Base-by-base conservation (phyloP, 495 filamentous ascomycete genomes). In the Penicillium pancosmium region DNA sequence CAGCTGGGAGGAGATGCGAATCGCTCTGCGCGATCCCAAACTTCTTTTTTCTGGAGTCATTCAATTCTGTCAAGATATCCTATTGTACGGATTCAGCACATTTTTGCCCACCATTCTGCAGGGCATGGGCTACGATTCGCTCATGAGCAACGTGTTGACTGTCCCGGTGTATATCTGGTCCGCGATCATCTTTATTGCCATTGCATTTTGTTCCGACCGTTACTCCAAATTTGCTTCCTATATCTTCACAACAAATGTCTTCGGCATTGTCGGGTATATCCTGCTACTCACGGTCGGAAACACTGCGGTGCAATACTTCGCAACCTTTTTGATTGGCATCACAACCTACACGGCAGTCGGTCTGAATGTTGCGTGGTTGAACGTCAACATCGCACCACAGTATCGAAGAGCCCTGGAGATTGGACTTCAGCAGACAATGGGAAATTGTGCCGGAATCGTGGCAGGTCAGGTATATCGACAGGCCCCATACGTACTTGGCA, bases 21-120 rank as follows among this genome's bases (percentile, higher is more conserved):
- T 71, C 7, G 81, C 72, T 1, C 56, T 81, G 31, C 64, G 65
- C 16, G 75, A 77, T 52, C 73, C 71, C 11, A 75, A 80, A 50
- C 55, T 79, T 10, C 66, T 68, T 31, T 74, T 79, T 54, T 80
- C 75, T 41, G 74, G 72, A 23, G 62, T 73, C 19, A 77, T 75
- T n/a, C 79, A 83, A 51, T 84, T 86, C 63, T 76, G 77, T 23
- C 71, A 76, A 66, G 80, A 85, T 54, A 82, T 84, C 6, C 71
- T 85, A 21, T 72, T 86, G 7, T 84, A 85, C 52, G 83, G 84
- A 34, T 84, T 85, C 72, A 80, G 75, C 52, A 86, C 82, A 8
- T 87, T 87, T 63, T 56, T 86, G 21, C 85, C 84, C 2, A 78
- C 79, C 1, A 85, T 86, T 46, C 67, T 87, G 51, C 61, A 73